Base-by-base conservation (phyloP, 306 rosid genomes). In the Pyrus pyrifolia region DNA sequence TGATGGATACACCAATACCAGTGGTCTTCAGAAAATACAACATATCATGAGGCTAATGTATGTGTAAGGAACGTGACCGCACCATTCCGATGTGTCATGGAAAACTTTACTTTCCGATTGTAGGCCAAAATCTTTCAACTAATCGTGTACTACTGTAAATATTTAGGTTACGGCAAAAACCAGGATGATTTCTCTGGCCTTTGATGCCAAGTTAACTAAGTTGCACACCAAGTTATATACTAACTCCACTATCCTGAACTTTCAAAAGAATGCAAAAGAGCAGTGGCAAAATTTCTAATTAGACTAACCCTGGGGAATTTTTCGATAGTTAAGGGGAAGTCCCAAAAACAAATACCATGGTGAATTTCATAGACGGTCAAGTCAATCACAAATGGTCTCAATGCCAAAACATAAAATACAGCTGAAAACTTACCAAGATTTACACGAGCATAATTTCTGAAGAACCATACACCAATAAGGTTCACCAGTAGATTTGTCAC, bases 391-490 rank as follows among this genome's bases (percentile, higher is more conserved):
- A 61, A 68, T 17, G 12, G 44, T 13, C 29, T 4, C 70, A 46
- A 10, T 22, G 51, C 14, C 6, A 22, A 25, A 31, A 62, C 71
- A 78, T 30, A 66, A 81, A 46, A 63, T 52, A 59, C 67, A 40
- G 64, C 58, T 80, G 42, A 57, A 79, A 33, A 83, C 92, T 82
- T 84, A 95, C 99, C 88, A 70, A 95, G 93, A 87, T 91, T 92
- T 74, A 91, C 75, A 68, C 99, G 96, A 59, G 99, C 99, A 88
- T 92, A 95, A 82, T 89, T 91, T 82, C 97, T 89, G 84, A 95
- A 95, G 99, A 92, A 95, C 99, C 97, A 95, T 71, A 95, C 99
- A 65, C 99, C 99, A 79, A 95, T 88, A 78, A 92, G 97, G 87
- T 95, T 95, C 85, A 95, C 99, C 79, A 82, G 61, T 81, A 95